Base-by-base conservation (phyloP, 305 asterid species). In the Fraxinus albicans region DNA sequence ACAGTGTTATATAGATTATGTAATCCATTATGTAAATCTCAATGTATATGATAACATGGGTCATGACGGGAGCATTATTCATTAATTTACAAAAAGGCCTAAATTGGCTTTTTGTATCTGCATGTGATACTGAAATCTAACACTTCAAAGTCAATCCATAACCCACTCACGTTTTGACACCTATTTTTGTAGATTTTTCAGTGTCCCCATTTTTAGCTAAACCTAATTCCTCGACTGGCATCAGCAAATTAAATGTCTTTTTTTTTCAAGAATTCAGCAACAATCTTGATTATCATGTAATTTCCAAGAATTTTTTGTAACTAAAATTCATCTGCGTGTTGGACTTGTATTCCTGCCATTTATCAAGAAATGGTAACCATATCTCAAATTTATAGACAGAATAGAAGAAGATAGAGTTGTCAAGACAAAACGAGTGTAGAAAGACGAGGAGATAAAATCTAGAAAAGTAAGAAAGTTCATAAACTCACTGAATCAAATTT, bases 31-130 rank as follows among this genome's bases (percentile, higher is more conserved):
- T 34, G 6, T 34, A 34, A 34, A 34, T 34, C 4, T 34, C 4
- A 34, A 34, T 3, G 4, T 3, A 33, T 3, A 33, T 33, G 4
- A 2, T 2, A 2, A 86, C 87, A 80, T 0, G 82, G 85, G 89
- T 83, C 91, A 89, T 88, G 90, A 75, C 85, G 88, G 86, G 73
- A 65, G 86, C 87, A 86, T 15, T n/a, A 4, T 63, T 63, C 87
- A 85, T 83, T 83, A 67, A 78, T 80, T 42, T 42, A 40, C 29
- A 23, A 63, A 38, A 70, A 80, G 80, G 83, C 80, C 84, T 55
- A 78, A 58, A 84, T 80, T 69, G 79, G 82, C 70, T 70, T 31
- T 60, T 47, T n/a, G 19, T 78, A 50, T 81, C 50, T 82, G 86
- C 88, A 88, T 85, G 94, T 88, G 91, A 34, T 0, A 4, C 7